phyloP scores from a whole-genome alignment of 2,329 filamentous ascomycete genomes.

The Aphanocladium album region DNA sequence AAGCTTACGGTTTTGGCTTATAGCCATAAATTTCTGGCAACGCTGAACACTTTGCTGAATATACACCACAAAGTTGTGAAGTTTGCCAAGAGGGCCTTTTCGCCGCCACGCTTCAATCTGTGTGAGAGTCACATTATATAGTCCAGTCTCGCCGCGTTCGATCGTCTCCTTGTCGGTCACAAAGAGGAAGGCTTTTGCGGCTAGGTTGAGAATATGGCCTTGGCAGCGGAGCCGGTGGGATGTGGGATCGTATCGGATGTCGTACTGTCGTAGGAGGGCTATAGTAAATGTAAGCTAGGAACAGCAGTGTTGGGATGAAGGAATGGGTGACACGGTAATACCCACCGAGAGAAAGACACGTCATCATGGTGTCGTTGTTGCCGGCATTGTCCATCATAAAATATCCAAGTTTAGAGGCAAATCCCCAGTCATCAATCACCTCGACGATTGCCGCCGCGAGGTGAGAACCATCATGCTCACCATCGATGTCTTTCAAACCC shows the following conservation, averaged over 20 bases:
- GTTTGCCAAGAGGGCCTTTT: slow-evolving; percentile 6
- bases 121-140: neutral
- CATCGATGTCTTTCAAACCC: slow-evolving; percentile 6
- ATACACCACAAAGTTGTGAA: slow-evolving; percentile 12
- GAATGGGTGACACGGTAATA: neutral
- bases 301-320: neutral
- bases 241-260: slow-evolving; percentile 5
- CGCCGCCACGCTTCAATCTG: neutral
- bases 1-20: slow-evolving; percentile 9
- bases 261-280: neutral
- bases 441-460: slow-evolving; percentile 12
- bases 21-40: slow-evolving; percentile 10
- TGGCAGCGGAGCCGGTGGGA: slow-evolving; percentile 5
- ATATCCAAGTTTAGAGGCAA: slow-evolving; percentile 6
- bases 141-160: neutral
- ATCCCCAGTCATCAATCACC: slow-evolving; percentile 11
- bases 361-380: slow-evolving; percentile 16
- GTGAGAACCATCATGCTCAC: slow-evolving; percentile 9
- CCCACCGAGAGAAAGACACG: slow-evolving; percentile 7
- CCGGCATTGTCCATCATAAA: slow-evolving; percentile 15
- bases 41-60: slow-evolving; percentile 6
- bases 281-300: neutral
- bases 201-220: slow-evolving; percentile 13
- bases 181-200: neutral
- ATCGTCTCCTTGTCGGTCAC: neutral